These are phyloP conservation scores for Stereum hirsutum DNA, from an alignment of 1,284 basidiomycete species.

Conservation along the genomic window DNA sequence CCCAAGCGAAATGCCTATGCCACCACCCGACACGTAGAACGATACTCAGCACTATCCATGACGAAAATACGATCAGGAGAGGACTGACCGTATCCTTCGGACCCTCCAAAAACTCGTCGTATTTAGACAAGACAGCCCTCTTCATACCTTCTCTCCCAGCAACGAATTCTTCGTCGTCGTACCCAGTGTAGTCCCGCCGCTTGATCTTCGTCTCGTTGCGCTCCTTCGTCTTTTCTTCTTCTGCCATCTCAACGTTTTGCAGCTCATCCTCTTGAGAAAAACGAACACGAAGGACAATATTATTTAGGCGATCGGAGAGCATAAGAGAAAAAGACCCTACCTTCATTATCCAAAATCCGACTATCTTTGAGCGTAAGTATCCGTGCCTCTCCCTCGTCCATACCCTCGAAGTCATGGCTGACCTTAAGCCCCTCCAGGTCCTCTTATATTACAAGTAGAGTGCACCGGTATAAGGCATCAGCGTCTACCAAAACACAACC, in stretches of 20 bases:
- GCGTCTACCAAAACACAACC: constrained; percentile 3
- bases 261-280: constrained; percentile 82
- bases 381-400: constrained; percentile 89
- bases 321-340: constrained; percentile 26
- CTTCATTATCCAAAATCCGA: constrained; percentile 89
- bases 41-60: not conserved
- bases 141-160: constrained; percentile 71
- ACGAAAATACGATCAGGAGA: constrained; percentile 6
- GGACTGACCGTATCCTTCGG: constrained; percentile 49
- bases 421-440: constrained; percentile 94
- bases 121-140: constrained; percentile 84
- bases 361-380: constrained; percentile 97
- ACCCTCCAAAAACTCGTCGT: constrained; percentile 83
- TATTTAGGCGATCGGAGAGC: not conserved
- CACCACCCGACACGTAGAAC: too few relatives aligned
- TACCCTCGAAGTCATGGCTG: constrained; percentile 85
- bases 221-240: constrained; percentile 72
- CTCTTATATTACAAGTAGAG: constrained; percentile 30
- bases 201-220: constrained; percentile 85
- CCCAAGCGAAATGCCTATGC: constrained; percentile 84
- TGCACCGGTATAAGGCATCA: constrained; percentile 9
- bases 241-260: constrained; percentile 89
- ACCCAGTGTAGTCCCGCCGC: constrained; percentile 86
- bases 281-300: constrained; percentile 3
- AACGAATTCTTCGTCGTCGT: constrained; percentile 91